Evolutionary conservation across 192 early-diverging fungal species (phyloP).

Genomic region (Chytriomyces sp.): DNA sequence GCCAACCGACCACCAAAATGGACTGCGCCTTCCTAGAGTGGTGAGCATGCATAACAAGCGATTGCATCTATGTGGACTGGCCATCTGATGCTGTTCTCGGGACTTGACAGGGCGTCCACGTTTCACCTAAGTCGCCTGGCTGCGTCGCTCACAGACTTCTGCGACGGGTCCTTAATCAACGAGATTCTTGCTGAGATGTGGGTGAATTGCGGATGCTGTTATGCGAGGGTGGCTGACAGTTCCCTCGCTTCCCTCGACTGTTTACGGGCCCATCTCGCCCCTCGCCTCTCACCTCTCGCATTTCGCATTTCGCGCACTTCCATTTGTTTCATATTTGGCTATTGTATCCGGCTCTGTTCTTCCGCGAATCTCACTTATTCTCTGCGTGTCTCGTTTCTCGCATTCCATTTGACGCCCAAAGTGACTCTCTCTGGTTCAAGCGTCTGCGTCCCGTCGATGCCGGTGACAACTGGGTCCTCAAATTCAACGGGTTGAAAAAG

Average conservation of each 20-base stretch:
- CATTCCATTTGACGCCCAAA: constrained; percentile 26
- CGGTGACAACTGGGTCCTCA: constrained; percentile 91
- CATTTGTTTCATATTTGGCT: not conserved
- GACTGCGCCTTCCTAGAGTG: no score
- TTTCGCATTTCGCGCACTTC: not conserved
- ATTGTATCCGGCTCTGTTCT: not conserved
- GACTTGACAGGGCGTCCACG: constrained; percentile 19
- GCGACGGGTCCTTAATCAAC: constrained; percentile 77
- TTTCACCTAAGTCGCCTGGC: not conserved
- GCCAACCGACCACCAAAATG: no score
- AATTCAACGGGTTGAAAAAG: constrained; percentile 91
- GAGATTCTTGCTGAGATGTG: constrained; percentile 88
- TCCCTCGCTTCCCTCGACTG: not conserved
- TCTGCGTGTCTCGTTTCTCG: not conserved
- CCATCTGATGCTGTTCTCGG: no score
- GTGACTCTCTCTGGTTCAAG: constrained; percentile 93
- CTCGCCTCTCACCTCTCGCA: not conserved
- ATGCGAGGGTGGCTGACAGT: not conserved
- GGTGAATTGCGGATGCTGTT: constrained; percentile 31
- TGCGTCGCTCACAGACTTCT: constrained; percentile 64
- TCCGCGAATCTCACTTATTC: not conserved
- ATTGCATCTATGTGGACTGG: no score
- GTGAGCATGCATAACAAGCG: no score
- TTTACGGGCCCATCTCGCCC: no score
- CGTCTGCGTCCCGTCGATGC: constrained; percentile 66